These are phyloP conservation scores for Cardamine occulta DNA, from an alignment of 345 rosid species.

Conservation along the genomic window DNA sequence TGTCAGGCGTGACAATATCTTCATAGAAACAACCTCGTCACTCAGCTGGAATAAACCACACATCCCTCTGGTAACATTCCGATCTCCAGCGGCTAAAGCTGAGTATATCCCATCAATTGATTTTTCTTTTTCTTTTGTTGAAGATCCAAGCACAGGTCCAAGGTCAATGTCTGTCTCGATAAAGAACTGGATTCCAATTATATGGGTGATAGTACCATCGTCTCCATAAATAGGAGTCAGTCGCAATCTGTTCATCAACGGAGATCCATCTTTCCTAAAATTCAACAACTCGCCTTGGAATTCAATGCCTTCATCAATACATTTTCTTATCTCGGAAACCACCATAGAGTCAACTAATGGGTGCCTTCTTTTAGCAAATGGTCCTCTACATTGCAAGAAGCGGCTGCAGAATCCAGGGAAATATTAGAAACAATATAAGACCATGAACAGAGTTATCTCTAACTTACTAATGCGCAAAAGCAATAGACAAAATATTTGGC, in stretches of 20 bases:
- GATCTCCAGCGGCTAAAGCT: slow-evolving; percentile 52
- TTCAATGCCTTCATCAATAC: slow-evolving; percentile 81
- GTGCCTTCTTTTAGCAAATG: slow-evolving; percentile 91
- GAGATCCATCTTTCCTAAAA: slow-evolving; percentile 86
- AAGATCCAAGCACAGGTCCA: slow-evolving; percentile 66
- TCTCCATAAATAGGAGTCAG: slow-evolving; percentile 88
- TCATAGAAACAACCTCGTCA: slow-evolving; percentile 76
- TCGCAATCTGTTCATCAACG: slow-evolving; percentile 73
- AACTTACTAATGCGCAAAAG: background rate
- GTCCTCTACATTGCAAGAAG: slow-evolving; percentile 90
- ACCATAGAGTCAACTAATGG: slow-evolving; percentile 76
- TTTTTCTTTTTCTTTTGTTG: slow-evolving; percentile 65
- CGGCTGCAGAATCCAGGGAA: slow-evolving; percentile 56
- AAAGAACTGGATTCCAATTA: slow-evolving; percentile 87
- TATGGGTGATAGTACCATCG: slow-evolving; percentile 73
- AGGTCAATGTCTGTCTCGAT: slow-evolving; percentile 82
- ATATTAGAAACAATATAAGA: slow-evolving; percentile 31
- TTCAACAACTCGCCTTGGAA: slow-evolving; percentile 88
- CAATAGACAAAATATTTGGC: slow-evolving; percentile 1
- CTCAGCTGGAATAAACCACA: slow-evolving; percentile 75
- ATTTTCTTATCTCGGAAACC: slow-evolving; percentile 77
- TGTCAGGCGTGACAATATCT: slow-evolving; percentile 73
- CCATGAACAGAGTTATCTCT: slow-evolving; percentile 12
- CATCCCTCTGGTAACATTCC: slow-evolving; percentile 63
- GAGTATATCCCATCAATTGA: slow-evolving; percentile 36